These are phyloP conservation scores for Ogataea pilisensis DNA, from an alignment of 805 yeast genomes.

Conservation along the genomic window DNA sequence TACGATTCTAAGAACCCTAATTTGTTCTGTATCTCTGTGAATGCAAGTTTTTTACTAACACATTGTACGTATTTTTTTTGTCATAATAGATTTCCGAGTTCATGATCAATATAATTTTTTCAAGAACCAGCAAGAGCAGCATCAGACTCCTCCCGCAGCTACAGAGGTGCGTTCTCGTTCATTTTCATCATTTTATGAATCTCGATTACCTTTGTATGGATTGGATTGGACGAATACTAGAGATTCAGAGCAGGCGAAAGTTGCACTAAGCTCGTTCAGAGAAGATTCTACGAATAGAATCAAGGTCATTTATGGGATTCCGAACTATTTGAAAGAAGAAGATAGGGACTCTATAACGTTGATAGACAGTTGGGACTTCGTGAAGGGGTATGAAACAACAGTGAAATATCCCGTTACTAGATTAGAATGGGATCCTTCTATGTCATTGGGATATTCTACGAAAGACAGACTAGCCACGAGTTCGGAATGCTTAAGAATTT, in stretches of 20 bases:
- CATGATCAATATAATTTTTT: conserved; percentile 6
- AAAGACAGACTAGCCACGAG: conserved; percentile 58
- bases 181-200: conserved; percentile 41
- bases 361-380: conserved; percentile 38
- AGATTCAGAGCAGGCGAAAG: conserved; percentile 37
- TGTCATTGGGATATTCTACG: conserved; percentile 22
- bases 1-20: too few relatives aligned
- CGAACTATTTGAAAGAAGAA: conserved; percentile 15
- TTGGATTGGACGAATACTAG: conserved; percentile 47
- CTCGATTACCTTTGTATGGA: conserved; percentile 46
- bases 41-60: not conserved
- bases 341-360: conserved; percentile 20
- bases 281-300: conserved; percentile 73
- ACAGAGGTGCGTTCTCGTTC: conserved; percentile 5
- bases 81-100: conserved; percentile 1
- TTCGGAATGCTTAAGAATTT: conserved; percentile 64
- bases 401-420: conserved; percentile 69
- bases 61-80: not conserved
- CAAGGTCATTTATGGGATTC: conserved; percentile 42
- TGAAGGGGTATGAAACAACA: conserved; percentile 45
- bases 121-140: conserved; percentile 4
- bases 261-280: conserved; percentile 73
- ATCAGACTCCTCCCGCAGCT: not conserved
- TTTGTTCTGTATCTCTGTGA: too few relatives aligned
- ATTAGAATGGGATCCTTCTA: conserved; percentile 66